Evolutionary conservation across 2,329 filamentous ascomycete genomes (phyloP).

Genomic region (Tetracladium maxilliforme): DNA sequence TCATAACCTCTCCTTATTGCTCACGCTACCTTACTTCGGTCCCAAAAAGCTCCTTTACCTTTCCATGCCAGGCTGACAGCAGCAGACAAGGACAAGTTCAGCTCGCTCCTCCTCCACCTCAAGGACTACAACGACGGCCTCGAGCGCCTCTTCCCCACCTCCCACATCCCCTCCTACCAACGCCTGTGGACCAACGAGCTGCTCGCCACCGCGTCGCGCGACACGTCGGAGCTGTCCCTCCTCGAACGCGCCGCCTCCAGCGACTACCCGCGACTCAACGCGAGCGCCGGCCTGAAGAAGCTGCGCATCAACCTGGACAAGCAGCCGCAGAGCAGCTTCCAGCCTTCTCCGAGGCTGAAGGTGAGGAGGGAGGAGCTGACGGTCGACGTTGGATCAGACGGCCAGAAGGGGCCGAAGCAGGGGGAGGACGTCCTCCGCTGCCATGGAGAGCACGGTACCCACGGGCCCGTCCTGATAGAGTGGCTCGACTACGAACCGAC

Average conservation of each 20-base stretch:
- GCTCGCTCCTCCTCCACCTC: slow-evolving; percentile 21
- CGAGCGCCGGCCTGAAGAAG: slow-evolving; percentile 26
- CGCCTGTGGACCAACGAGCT: slow-evolving; percentile 30
- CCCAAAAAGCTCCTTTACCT: too few species aligned
- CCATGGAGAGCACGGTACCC: slow-evolving; percentile 11
- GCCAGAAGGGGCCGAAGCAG: too few species aligned
- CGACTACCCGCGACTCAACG: slow-evolving; percentile 24
- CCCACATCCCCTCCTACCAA: slow-evolving; percentile 24
- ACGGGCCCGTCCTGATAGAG: slow-evolving; percentile 21
- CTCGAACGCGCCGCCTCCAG: slow-evolving; percentile 24
- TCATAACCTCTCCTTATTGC: too few species aligned
- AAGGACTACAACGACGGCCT: slow-evolving; percentile 32
- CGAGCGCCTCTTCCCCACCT: slow-evolving; percentile 27
- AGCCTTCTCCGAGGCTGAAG: slow-evolving; percentile 25
- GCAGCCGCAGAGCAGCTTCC: slow-evolving; percentile 22
- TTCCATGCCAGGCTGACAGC: too few species aligned
- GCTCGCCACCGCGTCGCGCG: slow-evolving; percentile 26
- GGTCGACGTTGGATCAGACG: slow-evolving; percentile 5
- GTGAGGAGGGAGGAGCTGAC: slow-evolving; percentile 18
- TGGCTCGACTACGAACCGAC: slow-evolving; percentile 27
- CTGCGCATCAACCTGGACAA: slow-evolving; percentile 30
- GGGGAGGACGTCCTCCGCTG: too few species aligned
- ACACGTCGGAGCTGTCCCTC: slow-evolving; percentile 23
- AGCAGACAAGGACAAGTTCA: slow-evolving; percentile 30
- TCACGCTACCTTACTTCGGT: too few species aligned